Conservation (phyloP, 257 asterid genomes). For the Thymus quinquecostatus region DNA sequence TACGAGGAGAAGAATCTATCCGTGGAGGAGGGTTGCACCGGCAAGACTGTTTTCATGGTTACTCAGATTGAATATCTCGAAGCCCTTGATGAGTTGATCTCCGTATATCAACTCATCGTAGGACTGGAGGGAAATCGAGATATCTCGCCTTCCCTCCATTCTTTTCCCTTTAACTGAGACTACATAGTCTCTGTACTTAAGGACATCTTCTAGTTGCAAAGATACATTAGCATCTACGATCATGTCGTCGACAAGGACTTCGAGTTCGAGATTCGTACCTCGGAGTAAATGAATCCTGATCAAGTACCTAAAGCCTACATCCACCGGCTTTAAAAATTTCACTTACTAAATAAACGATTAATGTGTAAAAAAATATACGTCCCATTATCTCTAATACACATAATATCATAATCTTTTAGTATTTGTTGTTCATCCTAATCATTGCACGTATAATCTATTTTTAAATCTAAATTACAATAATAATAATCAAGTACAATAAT, state of each 20-base stretch:
- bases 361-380: too few species aligned
- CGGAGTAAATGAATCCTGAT: constrained; percentile 40
- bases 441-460: too few species aligned
- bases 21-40: constrained; percentile 20
- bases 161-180: constrained; percentile 28
- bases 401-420: too few species aligned
- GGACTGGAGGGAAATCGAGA: constrained; percentile 2
- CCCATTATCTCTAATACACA: too few species aligned
- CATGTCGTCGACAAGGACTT: constrained; percentile 41
- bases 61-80: constrained; percentile 42
- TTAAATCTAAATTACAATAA: too few species aligned
- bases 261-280: constrained; percentile 29
- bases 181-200: constrained; percentile 37
- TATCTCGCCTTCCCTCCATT: constrained; percentile 10
- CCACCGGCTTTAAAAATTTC: constrained; percentile 30
- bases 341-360: too few species aligned
- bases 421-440: too few species aligned
- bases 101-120: constrained; percentile 13
- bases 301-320: constrained; percentile 23
- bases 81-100: constrained; percentile 9
- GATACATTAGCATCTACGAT: constrained; percentile 38
- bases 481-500: too few species aligned
- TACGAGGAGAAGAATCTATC: constrained; percentile 10
- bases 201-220: constrained; percentile 37
- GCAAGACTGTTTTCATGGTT: constrained; percentile 52